A percentile compares a stretch with the other conserved stretches of the same genome.
phyloP scores from a whole-genome alignment of 768 basidiomycete genomes.

The Termitomyces bulborhizus region DNA sequence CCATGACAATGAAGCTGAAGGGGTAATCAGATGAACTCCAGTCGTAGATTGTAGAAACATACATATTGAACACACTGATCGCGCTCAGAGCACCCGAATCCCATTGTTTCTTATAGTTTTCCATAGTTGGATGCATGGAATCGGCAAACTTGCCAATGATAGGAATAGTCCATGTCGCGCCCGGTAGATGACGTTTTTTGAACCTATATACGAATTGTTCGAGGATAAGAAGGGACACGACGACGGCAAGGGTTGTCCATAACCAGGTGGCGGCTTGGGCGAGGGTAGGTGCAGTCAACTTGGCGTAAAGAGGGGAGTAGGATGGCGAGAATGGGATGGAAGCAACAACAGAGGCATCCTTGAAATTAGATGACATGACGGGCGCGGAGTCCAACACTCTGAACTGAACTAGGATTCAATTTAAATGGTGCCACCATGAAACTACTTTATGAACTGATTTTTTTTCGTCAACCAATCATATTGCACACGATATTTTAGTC shows the following conservation, averaged over 20 bases:
- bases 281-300: constrained; percentile 38
- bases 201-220: constrained; percentile 87
- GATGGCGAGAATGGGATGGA: constrained; percentile 40
- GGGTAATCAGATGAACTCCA: background rate
- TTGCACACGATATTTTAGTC: constrained; percentile 11
- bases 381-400: constrained; percentile 18
- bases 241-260: constrained; percentile 61
- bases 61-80: constrained; percentile 98
- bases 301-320: constrained; percentile 30
- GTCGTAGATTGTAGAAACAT: constrained; percentile 19
- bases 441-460: constrained; percentile 30
- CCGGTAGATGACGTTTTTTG: constrained; percentile 87
- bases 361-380: constrained; percentile 23
- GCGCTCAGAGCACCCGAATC: constrained; percentile 82
- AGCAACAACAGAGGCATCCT: constrained; percentile 30
- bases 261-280: constrained; percentile 43
- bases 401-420: constrained; percentile 3
- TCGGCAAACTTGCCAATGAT: constrained; percentile 95
- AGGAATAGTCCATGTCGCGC: constrained; percentile 91
- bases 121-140: constrained; percentile 86
- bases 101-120: constrained; percentile 92
- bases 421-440: constrained; percentile 19
- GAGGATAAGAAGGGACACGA: constrained; percentile 70
- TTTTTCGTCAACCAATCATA: constrained; percentile 33
- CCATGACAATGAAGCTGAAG: constrained; percentile 95